phyloP scores from a whole-genome alignment of 441 rosid species.

The Pelargonium citronellum region DNA sequence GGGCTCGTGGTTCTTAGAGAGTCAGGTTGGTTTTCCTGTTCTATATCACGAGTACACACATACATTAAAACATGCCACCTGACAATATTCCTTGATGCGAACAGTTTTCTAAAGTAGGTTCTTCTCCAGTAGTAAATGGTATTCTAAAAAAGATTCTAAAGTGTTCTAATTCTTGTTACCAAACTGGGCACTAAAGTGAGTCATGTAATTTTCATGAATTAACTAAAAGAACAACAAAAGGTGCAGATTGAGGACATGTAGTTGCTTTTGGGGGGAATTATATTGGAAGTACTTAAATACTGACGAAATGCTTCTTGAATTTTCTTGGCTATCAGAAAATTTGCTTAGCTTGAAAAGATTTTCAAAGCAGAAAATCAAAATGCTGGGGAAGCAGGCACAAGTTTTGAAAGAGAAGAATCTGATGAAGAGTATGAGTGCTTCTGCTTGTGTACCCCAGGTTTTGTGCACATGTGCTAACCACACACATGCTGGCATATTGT shows the following conservation, averaged over 20 bases:
- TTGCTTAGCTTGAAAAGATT: constrained; percentile 78
- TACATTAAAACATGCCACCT: neutral
- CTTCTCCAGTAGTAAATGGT: neutral
- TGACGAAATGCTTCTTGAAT: constrained; percentile 20
- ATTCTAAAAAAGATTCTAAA: too few species aligned
- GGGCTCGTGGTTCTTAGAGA: constrained; percentile 65
- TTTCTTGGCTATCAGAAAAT: constrained; percentile 40
- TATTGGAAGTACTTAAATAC: neutral
- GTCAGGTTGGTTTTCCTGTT: constrained; percentile 43
- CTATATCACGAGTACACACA: neutral
- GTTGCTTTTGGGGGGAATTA: neutral
- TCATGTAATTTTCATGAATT: neutral
- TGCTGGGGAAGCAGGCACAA: constrained; percentile 76
- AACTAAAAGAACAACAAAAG: neutral
- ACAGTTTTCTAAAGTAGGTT: neutral
- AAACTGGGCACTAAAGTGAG: neutral
- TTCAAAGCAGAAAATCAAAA: constrained; percentile 69
- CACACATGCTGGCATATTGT: constrained; percentile 59
- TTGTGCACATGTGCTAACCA: constrained; percentile 64
- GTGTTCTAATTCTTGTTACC: neutral
- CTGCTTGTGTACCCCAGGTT: constrained; percentile 65
- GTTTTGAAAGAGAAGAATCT: constrained; percentile 78
- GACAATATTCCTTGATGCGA: neutral
- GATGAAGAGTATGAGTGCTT: constrained; percentile 50
- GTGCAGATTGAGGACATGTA: too few species aligned